A percentile compares a stretch with the other conserved stretches of the same genome.
phyloP scores from a whole-genome alignment of 116 monocot species.

The Phalaenopsis hybrid region DNA sequence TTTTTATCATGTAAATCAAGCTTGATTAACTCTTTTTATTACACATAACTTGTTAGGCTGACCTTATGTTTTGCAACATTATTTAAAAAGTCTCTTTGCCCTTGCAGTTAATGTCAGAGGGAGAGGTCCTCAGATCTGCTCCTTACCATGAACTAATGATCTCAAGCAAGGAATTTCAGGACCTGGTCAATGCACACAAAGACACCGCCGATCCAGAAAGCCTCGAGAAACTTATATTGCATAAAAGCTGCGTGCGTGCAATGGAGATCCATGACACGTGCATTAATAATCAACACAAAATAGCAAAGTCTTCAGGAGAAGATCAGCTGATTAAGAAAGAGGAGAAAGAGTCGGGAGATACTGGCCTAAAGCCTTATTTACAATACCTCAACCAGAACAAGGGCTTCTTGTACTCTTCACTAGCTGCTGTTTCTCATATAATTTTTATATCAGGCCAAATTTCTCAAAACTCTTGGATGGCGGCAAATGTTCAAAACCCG shows the following conservation, averaged over 20 bases:
- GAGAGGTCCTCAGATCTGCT: slow-evolving; percentile 47
- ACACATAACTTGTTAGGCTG: background rate
- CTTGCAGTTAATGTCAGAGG: slow-evolving; percentile 73
- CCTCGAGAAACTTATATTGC: slow-evolving; percentile 12
- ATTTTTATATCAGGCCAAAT: slow-evolving; percentile 70
- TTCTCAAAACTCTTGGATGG: slow-evolving; percentile 88
- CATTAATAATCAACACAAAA: slow-evolving; percentile 15
- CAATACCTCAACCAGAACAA: slow-evolving; percentile 68
- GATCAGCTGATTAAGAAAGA: slow-evolving; percentile 80
- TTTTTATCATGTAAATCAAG: background rate
- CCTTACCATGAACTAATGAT: slow-evolving; percentile 49
- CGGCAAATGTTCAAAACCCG: slow-evolving; percentile 72
- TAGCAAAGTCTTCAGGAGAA: slow-evolving; percentile 9
- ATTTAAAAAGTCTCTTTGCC: background rate
- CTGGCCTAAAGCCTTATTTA: slow-evolving; percentile 57
- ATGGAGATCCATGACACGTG: slow-evolving; percentile 19
- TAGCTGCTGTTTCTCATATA: slow-evolving; percentile 38
- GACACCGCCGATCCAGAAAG: slow-evolving; percentile 40
- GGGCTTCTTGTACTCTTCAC: slow-evolving; percentile 39
- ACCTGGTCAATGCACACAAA: slow-evolving; percentile 74
- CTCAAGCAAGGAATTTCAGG: slow-evolving; percentile 59
- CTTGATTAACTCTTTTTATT: background rate
- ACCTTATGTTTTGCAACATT: background rate
- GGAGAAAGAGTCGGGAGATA: slow-evolving; percentile 62
- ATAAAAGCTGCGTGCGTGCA: slow-evolving; percentile 10